Base-by-base conservation (phyloP, 176 grass and related monocot genomes). In the Triticum urartu region DNA sequence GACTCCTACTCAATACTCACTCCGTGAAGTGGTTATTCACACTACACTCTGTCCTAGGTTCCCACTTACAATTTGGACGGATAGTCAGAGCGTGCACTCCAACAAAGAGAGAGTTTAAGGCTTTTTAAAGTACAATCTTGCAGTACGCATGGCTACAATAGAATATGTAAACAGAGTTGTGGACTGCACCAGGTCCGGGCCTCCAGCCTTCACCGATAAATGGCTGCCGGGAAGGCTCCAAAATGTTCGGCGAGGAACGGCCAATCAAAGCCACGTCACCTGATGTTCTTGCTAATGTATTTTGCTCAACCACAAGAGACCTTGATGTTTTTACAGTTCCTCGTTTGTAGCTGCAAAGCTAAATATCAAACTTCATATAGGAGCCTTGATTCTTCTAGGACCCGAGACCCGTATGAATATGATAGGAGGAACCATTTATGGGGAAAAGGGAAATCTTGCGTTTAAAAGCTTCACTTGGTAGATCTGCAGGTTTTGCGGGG, bases 191-290 rank as follows among this genome's bases (percentile, higher is more conserved):
- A 80, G 87, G 42, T 80, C 75, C 61, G 58, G 73, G 36, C 81
- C 78, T 63, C 71, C 68, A 2, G 33, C 86, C 86, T 88, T 79
- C 83, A 80, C 74, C 77, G 60, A 60, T 85, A 78, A 75, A 91
- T 89, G 84, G 40, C 89, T 60, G 75, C 64, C 59, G 4, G n/a
- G 20, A 60, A 69, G 58, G 58, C 34, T 78, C 74, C 83, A 68
- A 89, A 82, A 65, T 24, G 38, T 17, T 84, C 4, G 20, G 68
- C 32, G 50, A 54, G 66, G 64, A 15, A 30, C 15, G 14, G 66
- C n/a, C 40, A 79, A 81, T n/a, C 67, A 64, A 62, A 79, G 81
- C 39, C 42, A 24, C 75, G 26, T 79, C 35, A 7, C 63, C 43
- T 40, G 33, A 82, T 73, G 70, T 69, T 65, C 38, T 40, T 77